A percentile compares a stretch with the other conserved stretches of the same genome.
Evolutionary conservation across 2,329 filamentous ascomycete species (phyloP).

Genomic region (Pseudogymnoascus pannorum): DNA sequence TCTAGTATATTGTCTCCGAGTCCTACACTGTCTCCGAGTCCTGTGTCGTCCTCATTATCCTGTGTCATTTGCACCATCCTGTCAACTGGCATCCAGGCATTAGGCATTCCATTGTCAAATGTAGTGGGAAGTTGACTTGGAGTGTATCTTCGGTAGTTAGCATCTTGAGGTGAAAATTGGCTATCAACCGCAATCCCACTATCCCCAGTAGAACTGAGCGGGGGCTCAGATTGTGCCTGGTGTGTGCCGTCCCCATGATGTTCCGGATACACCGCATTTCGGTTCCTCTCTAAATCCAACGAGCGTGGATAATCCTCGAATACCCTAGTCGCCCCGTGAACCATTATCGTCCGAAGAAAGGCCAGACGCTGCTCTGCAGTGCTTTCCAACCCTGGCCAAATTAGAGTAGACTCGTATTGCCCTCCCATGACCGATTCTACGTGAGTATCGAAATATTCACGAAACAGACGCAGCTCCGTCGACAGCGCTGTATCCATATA

Average conservation of each 20-base stretch:
- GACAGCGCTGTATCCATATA: conserved; percentile 10
- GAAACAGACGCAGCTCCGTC: conserved; percentile 4
- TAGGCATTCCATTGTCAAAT: neutral
- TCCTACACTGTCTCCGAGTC: too few species aligned
- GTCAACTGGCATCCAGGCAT: neutral
- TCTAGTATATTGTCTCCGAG: neutral
- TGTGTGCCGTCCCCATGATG: neutral
- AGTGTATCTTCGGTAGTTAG: neutral
- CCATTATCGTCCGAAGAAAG: neutral
- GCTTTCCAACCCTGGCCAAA: neutral
- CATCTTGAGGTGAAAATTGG: neutral
- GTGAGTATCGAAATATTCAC: conserved; percentile 10
- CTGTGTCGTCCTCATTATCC: too few species aligned
- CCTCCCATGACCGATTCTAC: neutral
- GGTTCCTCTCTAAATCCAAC: neutral
- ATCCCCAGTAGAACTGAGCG: conserved; percentile 8
- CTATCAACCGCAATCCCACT: conserved; percentile 10
- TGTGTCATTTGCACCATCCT: neutral
- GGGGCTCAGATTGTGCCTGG: neutral
- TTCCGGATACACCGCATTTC: neutral
- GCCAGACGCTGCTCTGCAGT: conserved; percentile 3
- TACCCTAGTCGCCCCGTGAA: neutral
- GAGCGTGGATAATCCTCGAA: neutral
- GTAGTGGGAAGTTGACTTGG: neutral
- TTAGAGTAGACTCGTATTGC: neutral